A percentile compares a stretch with the other conserved stretches of the same genome.
Conservation (phyloP, 495 filamentous ascomycete species). For the Cairneyella variabilis region DNA sequence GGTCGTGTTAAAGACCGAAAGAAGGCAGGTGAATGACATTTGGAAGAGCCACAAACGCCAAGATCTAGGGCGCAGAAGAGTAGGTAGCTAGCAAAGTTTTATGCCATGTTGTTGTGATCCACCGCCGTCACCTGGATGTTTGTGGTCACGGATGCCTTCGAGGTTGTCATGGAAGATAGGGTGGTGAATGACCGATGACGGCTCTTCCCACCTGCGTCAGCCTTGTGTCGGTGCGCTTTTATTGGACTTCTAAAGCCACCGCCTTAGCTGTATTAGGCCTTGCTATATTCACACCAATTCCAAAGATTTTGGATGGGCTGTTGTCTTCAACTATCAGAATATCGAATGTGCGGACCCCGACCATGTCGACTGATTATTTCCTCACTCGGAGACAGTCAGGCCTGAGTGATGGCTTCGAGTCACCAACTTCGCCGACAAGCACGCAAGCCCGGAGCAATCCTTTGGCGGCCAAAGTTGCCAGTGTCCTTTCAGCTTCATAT, state of each 20-base stretch:
- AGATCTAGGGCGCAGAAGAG: not conserved
- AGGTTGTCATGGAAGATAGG: not conserved
- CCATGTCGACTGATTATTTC: conserved; percentile 28
- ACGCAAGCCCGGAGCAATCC: conserved; percentile 43
- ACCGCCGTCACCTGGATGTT: conserved; percentile 6
- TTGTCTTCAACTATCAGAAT: too few species aligned
- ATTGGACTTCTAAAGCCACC: too few species aligned
- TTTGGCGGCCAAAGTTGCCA: conserved; percentile 70
- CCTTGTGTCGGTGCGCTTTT: not conserved
- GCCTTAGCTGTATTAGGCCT: too few species aligned
- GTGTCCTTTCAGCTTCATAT: conserved; percentile 86
- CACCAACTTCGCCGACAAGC: conserved; percentile 21
- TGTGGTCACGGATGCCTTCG: not conserved
- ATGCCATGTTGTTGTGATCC: conserved; percentile 18
- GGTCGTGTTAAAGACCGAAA: conserved; percentile 6
- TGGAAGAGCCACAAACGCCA: too few species aligned
- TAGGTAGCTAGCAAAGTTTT: not conserved
- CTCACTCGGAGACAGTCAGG: conserved; percentile 22
- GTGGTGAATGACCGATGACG: not conserved
- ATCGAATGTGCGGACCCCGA: too few species aligned
- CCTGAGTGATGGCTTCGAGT: conserved; percentile 15
- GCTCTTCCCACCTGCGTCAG: not conserved
- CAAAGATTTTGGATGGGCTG: not conserved
- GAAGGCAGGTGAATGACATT: conserved; percentile 9
- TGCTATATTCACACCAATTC: too few species aligned